Conservation (phyloP, 768 basidiomycete genomes). For the Pleurotus tuber-regium region DNA sequence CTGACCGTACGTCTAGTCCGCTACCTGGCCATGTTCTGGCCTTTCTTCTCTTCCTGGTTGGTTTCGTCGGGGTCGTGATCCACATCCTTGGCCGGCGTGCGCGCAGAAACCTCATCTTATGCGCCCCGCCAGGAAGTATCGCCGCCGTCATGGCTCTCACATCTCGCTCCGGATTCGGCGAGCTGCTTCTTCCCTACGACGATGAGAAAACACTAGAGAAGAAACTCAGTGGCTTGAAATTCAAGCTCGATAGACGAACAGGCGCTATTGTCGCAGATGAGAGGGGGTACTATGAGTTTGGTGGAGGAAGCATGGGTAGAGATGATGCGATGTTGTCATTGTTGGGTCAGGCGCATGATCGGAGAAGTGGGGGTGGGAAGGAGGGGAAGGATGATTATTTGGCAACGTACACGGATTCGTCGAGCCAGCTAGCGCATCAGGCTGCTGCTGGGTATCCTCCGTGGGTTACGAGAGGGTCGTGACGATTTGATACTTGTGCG, state of each 20-base stretch:
- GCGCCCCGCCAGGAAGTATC: constrained; percentile 58
- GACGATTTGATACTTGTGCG: not conserved
- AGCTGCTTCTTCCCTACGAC: constrained; percentile 61
- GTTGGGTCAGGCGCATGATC: constrained; percentile 21
- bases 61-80: constrained; percentile 42
- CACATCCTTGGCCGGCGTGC: constrained; percentile 46
- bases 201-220: constrained; percentile 38
- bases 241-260: constrained; percentile 54
- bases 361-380: no score
- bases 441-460: constrained; percentile 8
- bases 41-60: constrained; percentile 43
- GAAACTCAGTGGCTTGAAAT: constrained; percentile 50
- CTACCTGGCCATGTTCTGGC: constrained; percentile 53
- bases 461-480: constrained; percentile 5
- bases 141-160: constrained; percentile 56
- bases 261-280: constrained; percentile 64
- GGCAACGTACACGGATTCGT: constrained; percentile 2
- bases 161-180: constrained; percentile 59
- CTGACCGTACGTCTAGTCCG: constrained; percentile 31
- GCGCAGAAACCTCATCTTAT: constrained; percentile 48
- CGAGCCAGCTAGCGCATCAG: not conserved
- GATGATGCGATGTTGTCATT: constrained; percentile 39
- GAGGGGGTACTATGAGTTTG: constrained; percentile 19
- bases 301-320: constrained; percentile 21
- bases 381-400: not conserved